These are phyloP conservation scores for Rhizopogon vinicolor DNA, from an alignment of 768 basidiomycete species.

Conservation along the genomic window DNA sequence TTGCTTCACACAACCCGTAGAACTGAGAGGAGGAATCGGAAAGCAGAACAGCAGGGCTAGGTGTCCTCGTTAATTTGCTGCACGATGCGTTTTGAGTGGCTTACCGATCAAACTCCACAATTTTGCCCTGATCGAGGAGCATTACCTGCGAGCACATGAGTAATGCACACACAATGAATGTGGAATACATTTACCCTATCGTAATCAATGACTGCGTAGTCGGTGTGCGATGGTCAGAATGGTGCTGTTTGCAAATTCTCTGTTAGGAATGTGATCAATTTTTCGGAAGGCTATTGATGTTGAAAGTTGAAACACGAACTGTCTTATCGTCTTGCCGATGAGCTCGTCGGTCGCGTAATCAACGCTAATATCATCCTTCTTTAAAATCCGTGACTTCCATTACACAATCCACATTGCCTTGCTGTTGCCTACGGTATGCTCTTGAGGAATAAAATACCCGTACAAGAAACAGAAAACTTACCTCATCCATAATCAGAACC, in stretches of 20 bases:
- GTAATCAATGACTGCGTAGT: slow-evolving; percentile 74
- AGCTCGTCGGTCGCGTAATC: slow-evolving; percentile 89
- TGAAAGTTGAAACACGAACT: slow-evolving; percentile 39
- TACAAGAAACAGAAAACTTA: slow-evolving; percentile 21
- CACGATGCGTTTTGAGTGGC: slow-evolving; percentile 6
- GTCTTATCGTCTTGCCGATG: slow-evolving; percentile 75
- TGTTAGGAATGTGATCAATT: slow-evolving; percentile 18
- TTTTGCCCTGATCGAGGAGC: slow-evolving; percentile 73
- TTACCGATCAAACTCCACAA: slow-evolving; percentile 69
- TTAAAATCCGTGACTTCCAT: not conserved
- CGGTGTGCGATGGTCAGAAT: slow-evolving; percentile 83
- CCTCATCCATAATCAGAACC: slow-evolving; percentile 84
- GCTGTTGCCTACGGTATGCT: slow-evolving; percentile 53
- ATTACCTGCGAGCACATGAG: slow-evolving; percentile 47
- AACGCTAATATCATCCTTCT: slow-evolving; percentile 36
- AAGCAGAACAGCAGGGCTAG: slow-evolving; percentile 51
- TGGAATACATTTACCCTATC: slow-evolving; percentile 53
- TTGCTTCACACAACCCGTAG: slow-evolving; percentile 65
- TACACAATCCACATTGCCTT: slow-evolving; percentile 33
- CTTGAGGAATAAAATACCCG: slow-evolving; percentile 2
- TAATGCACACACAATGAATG: slow-evolving; percentile 2
- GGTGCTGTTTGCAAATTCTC: slow-evolving; percentile 76
- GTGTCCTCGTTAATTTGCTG: not conserved
- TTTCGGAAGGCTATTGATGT: not conserved
- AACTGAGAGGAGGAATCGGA: slow-evolving; percentile 56